Percentiles rank a stretch among this genome's conserved stretches.
phyloP scores from a whole-genome alignment of 2,329 filamentous ascomycete species.

The Trichothecium sympodiale region DNA sequence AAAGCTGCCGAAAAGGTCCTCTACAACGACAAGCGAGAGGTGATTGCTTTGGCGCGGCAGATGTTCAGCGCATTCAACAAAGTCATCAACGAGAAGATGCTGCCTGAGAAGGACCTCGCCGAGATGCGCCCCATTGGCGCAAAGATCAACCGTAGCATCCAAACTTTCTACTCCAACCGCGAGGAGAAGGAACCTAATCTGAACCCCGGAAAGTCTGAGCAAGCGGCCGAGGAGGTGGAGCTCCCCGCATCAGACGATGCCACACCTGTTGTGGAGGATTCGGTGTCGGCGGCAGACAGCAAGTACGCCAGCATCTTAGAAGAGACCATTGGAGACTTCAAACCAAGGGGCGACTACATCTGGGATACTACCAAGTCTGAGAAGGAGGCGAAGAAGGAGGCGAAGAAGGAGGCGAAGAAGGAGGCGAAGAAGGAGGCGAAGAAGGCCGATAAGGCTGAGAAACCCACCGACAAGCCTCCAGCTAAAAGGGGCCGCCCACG shows the following conservation, averaged over 20 bases:
- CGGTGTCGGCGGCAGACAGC: constrained; percentile 8
- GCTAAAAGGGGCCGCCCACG: not conserved
- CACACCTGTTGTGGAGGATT: not conserved
- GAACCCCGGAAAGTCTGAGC: not conserved
- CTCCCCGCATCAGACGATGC: too few species aligned
- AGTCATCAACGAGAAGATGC: constrained; percentile 28
- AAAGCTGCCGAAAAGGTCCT: constrained; percentile 9
- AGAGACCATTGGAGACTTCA: constrained; percentile 2
- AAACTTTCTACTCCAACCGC: constrained; percentile 21
- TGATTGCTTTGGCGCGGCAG: constrained; percentile 30
- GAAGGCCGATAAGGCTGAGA: too few species aligned
- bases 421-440: constrained; percentile 4
- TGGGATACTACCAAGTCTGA: constrained; percentile 19
- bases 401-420: not conserved
- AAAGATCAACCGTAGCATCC: constrained; percentile 25
- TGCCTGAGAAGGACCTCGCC: constrained; percentile 20
- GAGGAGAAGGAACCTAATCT: constrained; percentile 20
- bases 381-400: constrained; percentile 3
- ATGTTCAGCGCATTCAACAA: constrained; percentile 35
- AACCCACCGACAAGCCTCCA: constrained; percentile 16
- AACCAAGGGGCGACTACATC: constrained; percentile 14
- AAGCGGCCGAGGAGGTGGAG: too few species aligned
- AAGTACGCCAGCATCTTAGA: constrained; percentile 9
- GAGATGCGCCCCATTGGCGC: constrained; percentile 20
- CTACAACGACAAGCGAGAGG: constrained; percentile 21